phyloP scores from a whole-genome alignment of 2,329 filamentous ascomycete genomes.

The Thelonectria blattea region DNA sequence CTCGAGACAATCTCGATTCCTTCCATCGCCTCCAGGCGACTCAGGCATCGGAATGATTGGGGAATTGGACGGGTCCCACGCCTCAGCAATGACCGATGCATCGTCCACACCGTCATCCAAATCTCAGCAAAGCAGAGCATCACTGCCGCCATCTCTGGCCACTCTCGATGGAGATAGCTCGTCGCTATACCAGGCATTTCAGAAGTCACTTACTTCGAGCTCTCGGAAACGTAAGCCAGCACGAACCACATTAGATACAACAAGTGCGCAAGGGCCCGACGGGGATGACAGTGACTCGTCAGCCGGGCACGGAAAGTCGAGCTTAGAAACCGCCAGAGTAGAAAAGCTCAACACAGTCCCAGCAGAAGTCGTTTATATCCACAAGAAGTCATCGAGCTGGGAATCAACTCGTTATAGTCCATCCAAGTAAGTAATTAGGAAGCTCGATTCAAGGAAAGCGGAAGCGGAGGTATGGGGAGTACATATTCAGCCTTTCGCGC shows the following conservation, averaged over 20 bases:
- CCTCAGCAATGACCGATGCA: background rate
- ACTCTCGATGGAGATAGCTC: background rate
- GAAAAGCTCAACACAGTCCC: background rate
- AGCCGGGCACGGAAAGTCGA: background rate
- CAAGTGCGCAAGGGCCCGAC: background rate
- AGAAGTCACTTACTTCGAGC: too few species aligned
- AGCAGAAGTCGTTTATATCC: slow-evolving; percentile 1
- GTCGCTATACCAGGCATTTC: background rate
- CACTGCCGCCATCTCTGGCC: background rate
- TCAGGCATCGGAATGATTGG: background rate
- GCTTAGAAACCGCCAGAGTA: background rate
- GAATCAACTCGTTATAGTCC: background rate
- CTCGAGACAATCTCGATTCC: background rate
- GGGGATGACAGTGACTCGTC: background rate
- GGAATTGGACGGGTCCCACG: background rate
- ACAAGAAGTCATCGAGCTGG: background rate
- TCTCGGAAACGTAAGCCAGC: background rate
- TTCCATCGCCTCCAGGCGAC: background rate
- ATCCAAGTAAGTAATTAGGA: too few species aligned
- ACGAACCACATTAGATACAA: background rate
- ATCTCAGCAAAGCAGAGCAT: background rate
- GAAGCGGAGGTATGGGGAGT: too few species aligned
- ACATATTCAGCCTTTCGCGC: too few species aligned
- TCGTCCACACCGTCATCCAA: background rate
- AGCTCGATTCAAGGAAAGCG: too few species aligned